A percentile compares a stretch with the other conserved stretches of the same genome.
Evolutionary conservation across 192 early-diverging fungal genomes (phyloP).

Genomic region (Podila epicladia): DNA sequence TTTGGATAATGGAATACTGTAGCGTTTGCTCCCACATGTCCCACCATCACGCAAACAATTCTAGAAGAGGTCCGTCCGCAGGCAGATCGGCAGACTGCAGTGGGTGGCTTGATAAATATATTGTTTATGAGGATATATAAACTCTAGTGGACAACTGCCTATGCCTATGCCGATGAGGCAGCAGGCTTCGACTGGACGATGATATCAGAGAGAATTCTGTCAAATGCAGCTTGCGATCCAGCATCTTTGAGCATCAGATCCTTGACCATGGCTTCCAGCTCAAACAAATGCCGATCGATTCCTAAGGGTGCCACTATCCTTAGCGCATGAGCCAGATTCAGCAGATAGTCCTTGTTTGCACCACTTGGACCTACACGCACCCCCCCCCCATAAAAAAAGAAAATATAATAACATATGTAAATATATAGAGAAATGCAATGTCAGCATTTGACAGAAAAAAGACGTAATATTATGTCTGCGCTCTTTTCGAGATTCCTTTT

Average conservation of each 20-base stretch:
- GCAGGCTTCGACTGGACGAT: slow-evolving; percentile 37
- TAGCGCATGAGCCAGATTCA: slow-evolving; percentile 71
- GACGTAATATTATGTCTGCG: not conserved
- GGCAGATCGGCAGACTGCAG: too few relatives aligned
- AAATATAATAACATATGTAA: too few relatives aligned
- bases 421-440: not conserved
- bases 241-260: slow-evolving; percentile 39
- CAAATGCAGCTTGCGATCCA: slow-evolving; percentile 39
- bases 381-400: not conserved
- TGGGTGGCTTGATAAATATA: too few relatives aligned
- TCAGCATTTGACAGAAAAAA: slow-evolving; percentile 4
- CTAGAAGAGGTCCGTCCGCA: too few relatives aligned
- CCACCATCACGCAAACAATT: too few relatives aligned
- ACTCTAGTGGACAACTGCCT: not conserved
- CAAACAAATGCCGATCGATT: slow-evolving; percentile 67
- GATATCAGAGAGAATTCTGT: slow-evolving; percentile 27
- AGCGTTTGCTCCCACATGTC: too few relatives aligned
- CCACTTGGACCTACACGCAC: slow-evolving; percentile 67
- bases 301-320: slow-evolving; percentile 58
- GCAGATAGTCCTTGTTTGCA: slow-evolving; percentile 74
- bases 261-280: slow-evolving; percentile 64
- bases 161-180: not conserved
- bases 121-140: too few relatives aligned
- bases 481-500: not conserved
- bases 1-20: too few relatives aligned